Evolutionary conservation across 495 filamentous ascomycete species (phyloP), one percentile per base, ranked within the genome.

Genomic region (Podospora pseudocomata): DNA sequence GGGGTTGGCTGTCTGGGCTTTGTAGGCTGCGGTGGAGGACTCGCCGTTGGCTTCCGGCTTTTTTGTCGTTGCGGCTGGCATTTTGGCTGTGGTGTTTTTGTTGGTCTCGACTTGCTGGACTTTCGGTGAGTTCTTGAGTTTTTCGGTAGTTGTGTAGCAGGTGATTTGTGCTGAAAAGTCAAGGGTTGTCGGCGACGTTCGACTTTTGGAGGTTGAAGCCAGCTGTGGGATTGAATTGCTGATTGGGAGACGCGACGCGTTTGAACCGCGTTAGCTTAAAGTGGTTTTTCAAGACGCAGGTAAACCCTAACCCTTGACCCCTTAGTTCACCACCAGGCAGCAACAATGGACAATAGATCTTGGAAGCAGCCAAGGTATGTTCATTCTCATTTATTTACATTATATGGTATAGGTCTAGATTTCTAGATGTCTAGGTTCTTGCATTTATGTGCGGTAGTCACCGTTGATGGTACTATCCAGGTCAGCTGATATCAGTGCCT

Each of bases 401-500:
- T 49, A 49, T 49, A 49, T 49, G 39, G 39, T 6, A 3, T 49
- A 13, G 9, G 39, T 49, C 39, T 49, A 18, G 39, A 3, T 2
- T 32, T 61, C 23, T 2, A 23, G 23, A 23, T 23, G 23, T 32
- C 5, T 61, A 61, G 30, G 30, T 32, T 32, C 30, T 13, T 61
- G 11, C 65, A 9, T 65, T 68, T 74, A 94, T 66, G 92, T 95
- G 70, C 92, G 81, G 80, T 97, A 97, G 78, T 97, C 92, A 60
- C 91, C 92, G 78, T 97, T 96, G 74, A 96, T 97, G 49, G 92
- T 96, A 58, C 89, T 78, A 28, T 13, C 23, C 23, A 63, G 18
- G 19, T 63, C 4, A 54, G 16, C 23, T 2, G 3, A 49, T 60
- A 15, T 1, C 2, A 60, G 16, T 1, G 3, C 26, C 23, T 18